A percentile compares a stretch with the other conserved stretches of the same genome.
Conservation (phyloP, 2,329 filamentous ascomycete genomes). For the Cryoendolithus antarcticus region DNA sequence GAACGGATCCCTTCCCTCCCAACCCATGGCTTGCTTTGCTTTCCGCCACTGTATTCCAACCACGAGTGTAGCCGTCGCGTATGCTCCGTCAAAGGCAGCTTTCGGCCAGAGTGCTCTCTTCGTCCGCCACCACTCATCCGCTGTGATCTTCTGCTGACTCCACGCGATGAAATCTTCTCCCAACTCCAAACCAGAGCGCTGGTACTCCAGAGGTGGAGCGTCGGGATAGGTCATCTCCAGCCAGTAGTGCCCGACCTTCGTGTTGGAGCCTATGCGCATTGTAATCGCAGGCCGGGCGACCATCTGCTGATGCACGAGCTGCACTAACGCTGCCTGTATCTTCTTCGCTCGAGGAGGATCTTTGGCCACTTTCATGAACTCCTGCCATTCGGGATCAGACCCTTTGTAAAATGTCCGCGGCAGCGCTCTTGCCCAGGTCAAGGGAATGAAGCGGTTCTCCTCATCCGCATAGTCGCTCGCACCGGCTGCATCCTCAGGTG, state of each 20-base stretch:
- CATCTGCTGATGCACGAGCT: slow-evolving; percentile 20
- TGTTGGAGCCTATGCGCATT: slow-evolving; percentile 26
- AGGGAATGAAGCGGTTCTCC: slow-evolving; percentile 35
- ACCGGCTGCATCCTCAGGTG: slow-evolving; percentile 21
- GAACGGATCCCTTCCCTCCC: slow-evolving; percentile 21
- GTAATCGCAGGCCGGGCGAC: slow-evolving; percentile 20
- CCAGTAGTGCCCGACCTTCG: slow-evolving; percentile 32
- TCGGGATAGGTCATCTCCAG: slow-evolving; percentile 37
- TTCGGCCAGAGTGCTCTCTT: slow-evolving; percentile 26
- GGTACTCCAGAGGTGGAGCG: slow-evolving; percentile 37
- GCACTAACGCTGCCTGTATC: slow-evolving; percentile 29
- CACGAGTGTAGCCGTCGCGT: slow-evolving; percentile 23
- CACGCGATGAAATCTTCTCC: slow-evolving; percentile 28
- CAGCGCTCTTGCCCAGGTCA: slow-evolving; percentile 32
- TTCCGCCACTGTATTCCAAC: slow-evolving; percentile 24
- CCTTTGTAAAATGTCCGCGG: slow-evolving; percentile 34
- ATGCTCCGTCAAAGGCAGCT: slow-evolving; percentile 24
- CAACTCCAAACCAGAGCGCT: slow-evolving; percentile 33
- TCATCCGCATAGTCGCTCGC: slow-evolving; percentile 23
- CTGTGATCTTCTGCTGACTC: slow-evolving; percentile 27
- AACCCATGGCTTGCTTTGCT: slow-evolving; percentile 25
- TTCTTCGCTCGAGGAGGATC: slow-evolving; percentile 28
- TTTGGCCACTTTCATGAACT: slow-evolving; percentile 34
- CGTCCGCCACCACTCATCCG: slow-evolving; percentile 29
- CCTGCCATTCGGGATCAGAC: slow-evolving; percentile 43